These are phyloP conservation scores for Pelargonium nanum DNA, from an alignment of 345 rosid genomes.

Conservation along the genomic window DNA sequence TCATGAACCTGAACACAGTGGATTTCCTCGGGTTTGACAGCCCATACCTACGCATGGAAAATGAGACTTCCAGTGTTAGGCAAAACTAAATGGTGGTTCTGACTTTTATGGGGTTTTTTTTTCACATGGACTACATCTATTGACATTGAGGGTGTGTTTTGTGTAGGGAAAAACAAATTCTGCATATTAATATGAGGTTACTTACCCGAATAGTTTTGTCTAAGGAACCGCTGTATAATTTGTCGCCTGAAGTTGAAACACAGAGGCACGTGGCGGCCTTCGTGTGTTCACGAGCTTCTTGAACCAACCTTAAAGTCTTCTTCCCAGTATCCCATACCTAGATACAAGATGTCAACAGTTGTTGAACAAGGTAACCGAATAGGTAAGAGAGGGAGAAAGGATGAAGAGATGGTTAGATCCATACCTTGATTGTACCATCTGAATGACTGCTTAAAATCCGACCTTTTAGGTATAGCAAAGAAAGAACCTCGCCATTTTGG, in stretches of 20 bases:
- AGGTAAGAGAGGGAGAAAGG: background rate
- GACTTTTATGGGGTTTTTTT: no score
- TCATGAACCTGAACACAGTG: constrained; percentile 56
- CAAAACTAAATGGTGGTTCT: no score
- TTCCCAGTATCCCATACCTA: constrained; percentile 55
- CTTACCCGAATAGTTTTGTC: constrained; percentile 61
- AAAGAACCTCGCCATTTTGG: constrained; percentile 45
- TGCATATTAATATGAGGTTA: background rate
- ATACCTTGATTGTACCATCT: constrained; percentile 64
- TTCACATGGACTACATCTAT: background rate
- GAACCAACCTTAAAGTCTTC: constrained; percentile 30
- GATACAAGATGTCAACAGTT: background rate
- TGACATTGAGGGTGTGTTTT: no score
- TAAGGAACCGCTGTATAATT: constrained; percentile 50
- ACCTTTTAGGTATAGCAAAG: constrained; percentile 34
- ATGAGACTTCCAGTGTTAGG: background rate
- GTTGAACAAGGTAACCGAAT: background rate
- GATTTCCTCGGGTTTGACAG: constrained; percentile 39
- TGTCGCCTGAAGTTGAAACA: constrained; percentile 37
- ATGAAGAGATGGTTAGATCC: background rate
- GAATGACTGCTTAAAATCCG: constrained; percentile 52
- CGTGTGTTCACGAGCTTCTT: constrained; percentile 45
- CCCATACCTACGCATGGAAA: constrained; percentile 39
- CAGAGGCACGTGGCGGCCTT: constrained; percentile 52
- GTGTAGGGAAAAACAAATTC: background rate